Evolutionary conservation across 192 early-diverging fungal genomes (phyloP), one percentile per base, ranked within the genome.

Genomic region (Coemansia guatemalensis): DNA sequence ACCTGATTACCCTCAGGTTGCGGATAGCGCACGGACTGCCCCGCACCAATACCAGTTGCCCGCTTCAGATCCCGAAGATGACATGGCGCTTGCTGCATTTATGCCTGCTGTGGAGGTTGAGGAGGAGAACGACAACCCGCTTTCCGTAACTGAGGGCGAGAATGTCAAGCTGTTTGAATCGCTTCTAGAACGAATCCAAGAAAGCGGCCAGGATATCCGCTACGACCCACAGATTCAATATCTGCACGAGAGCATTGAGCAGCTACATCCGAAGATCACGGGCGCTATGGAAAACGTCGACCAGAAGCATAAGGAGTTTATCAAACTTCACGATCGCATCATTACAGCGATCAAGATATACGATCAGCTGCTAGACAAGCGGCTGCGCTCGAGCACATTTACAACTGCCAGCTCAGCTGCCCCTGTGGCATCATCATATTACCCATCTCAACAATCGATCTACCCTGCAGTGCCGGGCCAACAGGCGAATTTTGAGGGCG

Each of bases 121-220:
- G 21, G 78, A 67, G 2, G 67, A 76, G 2, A 61, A 71, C 18
- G 48, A 67, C 5, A 74, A 88, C 48, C 91, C 93, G 48, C 65
- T 99, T 60, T 83, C 88, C 23, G 56, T 75, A 1, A 84, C 87
- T 8, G 95, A 99, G 71, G 84, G 88, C 48, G 93, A 97, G 66
- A 96, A 94, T 39, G 88, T 99, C 29, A 85, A 91, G 69, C 65
- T 96, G 9, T 99, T 99, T 57, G 85, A 92, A 27, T 86, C 93
- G 14, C 81, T 97, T 11, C 85, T 99, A 55, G 88, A 92, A 41
- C 80, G 89, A 50, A 86, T 95, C 24, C 91, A 90, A 53, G 82
- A 84, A 24, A 85, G 83, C n/a, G 92, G 93, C 1, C 88, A 90
- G 29, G 91, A 89, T 53, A 86, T 96, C 24, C 78, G 80, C 27